These are phyloP conservation scores for Guadua angustifolia DNA, from an alignment of 176 grass and related monocot species.

Conservation along the genomic window DNA sequence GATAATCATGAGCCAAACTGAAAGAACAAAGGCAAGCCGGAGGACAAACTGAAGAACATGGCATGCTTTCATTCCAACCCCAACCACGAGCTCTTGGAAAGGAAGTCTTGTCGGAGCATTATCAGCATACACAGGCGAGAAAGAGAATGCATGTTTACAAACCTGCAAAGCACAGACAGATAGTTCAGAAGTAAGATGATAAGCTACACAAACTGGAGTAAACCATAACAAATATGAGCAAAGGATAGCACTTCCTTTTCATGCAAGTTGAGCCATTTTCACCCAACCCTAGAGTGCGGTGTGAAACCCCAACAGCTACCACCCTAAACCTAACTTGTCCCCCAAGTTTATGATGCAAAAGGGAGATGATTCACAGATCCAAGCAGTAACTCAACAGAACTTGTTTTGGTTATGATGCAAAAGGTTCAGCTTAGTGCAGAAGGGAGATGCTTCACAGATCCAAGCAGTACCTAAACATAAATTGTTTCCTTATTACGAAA, in stretches of 20 bases:
- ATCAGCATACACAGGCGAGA: constrained; percentile 85
- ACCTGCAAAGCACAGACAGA: constrained; percentile 61
- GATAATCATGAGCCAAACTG: constrained; percentile 99
- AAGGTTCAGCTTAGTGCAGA: no score
- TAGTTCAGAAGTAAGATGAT: constrained; percentile 14
- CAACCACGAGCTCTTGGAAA: constrained; percentile 96
- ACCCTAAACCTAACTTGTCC: background rate
- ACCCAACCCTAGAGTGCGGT: background rate
- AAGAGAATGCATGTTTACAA: constrained; percentile 97
- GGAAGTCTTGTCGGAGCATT: constrained; percentile 91
- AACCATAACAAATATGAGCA: background rate
- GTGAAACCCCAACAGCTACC: background rate
- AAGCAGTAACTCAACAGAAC: background rate
- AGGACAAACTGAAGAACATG: constrained; percentile 91
- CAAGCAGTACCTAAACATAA: background rate
- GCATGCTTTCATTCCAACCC: constrained; percentile 91
- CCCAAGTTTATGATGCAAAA: background rate
- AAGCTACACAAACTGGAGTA: background rate
- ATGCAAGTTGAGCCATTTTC: background rate
- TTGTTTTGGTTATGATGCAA: background rate
- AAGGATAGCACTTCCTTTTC: background rate
- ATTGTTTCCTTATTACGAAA: background rate
- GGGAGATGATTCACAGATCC: background rate
- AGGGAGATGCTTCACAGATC: background rate
- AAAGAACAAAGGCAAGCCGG: constrained; percentile 93